Conservation (phyloP, 345 rosid genomes). For the Brassica carinata region DNA sequence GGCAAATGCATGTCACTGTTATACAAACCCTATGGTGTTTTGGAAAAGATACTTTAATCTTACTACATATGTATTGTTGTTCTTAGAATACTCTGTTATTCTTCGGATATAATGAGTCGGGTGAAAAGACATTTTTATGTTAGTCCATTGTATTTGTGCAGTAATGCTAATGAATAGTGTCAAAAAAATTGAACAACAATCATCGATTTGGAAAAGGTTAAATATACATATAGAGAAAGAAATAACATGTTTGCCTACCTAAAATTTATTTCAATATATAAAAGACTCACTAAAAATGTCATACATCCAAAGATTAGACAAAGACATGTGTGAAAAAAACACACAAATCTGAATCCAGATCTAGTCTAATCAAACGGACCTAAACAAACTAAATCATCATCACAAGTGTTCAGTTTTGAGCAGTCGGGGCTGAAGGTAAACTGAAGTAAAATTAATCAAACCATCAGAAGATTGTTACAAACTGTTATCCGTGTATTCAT, state of each 20-base stretch:
- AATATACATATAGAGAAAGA: neutral
- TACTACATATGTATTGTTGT: no score
- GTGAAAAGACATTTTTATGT: no score
- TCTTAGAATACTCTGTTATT: no score
- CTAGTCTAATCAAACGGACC: slow-evolving; percentile 5
- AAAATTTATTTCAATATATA: neutral
- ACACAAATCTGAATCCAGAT: slow-evolving; percentile 18
- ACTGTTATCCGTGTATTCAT: neutral
- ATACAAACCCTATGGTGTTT: no score
- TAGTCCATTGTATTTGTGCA: no score
- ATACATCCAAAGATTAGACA: slow-evolving; percentile 14
- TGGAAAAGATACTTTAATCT: no score
- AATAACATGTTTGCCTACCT: slow-evolving; percentile 25
- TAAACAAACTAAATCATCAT: slow-evolving; percentile 12
- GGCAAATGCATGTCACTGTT: no score
- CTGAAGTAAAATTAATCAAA: neutral
- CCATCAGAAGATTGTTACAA: slow-evolving; percentile 24
- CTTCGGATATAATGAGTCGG: no score
- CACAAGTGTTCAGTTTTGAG: slow-evolving; percentile 29
- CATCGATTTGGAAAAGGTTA: slow-evolving; percentile 1
- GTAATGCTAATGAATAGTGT: no score
- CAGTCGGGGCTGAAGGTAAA: slow-evolving; percentile 8
- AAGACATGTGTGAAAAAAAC: slow-evolving; percentile 21
- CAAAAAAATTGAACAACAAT: slow-evolving; percentile 14
- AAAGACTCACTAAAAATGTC: neutral